A percentile compares a stretch with the other conserved stretches of the same genome.
Evolutionary conservation across 805 yeast species (phyloP).

Genomic region (Nakazawaea wickerhamii): DNA sequence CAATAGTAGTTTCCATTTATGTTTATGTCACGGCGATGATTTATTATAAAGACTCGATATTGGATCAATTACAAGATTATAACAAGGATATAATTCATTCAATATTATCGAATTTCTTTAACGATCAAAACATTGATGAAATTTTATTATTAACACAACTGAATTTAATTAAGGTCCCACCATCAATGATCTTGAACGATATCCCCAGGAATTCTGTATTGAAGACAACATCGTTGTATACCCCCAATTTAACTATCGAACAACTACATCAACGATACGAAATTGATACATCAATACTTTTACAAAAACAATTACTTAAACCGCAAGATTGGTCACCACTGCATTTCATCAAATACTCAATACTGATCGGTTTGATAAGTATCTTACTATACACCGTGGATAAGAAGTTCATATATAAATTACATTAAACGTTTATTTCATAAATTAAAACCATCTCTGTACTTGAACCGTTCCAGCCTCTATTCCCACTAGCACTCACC

Average conservation of each 20-base stretch:
- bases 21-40: conserved; percentile 55
- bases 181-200: no score
- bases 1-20: conserved; percentile 50
- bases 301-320: no score
- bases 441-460: conserved; percentile 81
- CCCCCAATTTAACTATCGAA: no score
- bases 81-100: conserved; percentile 24
- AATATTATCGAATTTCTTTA: conserved; percentile 23
- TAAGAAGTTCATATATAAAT: neutral
- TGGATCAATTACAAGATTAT: no score
- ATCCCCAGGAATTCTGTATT: conserved; percentile 20
- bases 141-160: conserved; percentile 20
- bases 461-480: conserved; percentile 89
- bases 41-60: conserved; percentile 38
- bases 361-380: neutral
- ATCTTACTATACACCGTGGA: neutral
- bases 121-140: conserved; percentile 18
- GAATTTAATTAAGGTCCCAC: conserved; percentile 13
- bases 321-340: no score
- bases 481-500: conserved; percentile 87
- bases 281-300: no score
- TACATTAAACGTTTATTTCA: conserved; percentile 51
- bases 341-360: no score
- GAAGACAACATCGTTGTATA: conserved; percentile 9
- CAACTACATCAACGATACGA: no score